phyloP scores from a whole-genome alignment of 2,329 filamentous ascomycete genomes.

The Trichoderma endophyticum region DNA sequence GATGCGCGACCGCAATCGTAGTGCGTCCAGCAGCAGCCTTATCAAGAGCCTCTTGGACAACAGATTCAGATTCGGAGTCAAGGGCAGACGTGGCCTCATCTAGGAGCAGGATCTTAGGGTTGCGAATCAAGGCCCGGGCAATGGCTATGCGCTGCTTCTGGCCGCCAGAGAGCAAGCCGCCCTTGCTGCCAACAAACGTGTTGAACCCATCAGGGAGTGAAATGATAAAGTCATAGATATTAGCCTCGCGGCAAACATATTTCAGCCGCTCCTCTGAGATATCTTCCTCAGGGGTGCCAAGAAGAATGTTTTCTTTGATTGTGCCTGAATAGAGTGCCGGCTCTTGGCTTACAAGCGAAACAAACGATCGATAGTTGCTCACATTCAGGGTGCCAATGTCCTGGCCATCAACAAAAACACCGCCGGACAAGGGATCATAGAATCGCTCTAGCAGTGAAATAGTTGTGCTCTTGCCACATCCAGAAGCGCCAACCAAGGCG shows the following conservation, averaged over 20 bases:
- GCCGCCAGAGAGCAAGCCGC: conserved; percentile 78
- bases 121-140: conserved; percentile 83
- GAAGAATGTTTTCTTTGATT: conserved; percentile 83
- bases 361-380: conserved; percentile 77
- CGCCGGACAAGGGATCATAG: conserved; percentile 82
- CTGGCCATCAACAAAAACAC: conserved; percentile 75
- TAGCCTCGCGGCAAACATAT: conserved; percentile 81
- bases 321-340: conserved; percentile 92
- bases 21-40: conserved; percentile 79
- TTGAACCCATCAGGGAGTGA: conserved; percentile 82
- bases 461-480: conserved; percentile 91
- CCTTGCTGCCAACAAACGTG: conserved; percentile 84
- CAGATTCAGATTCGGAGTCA: conserved; percentile 73
- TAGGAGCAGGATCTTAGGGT: conserved; percentile 81
- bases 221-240: conserved; percentile 89
- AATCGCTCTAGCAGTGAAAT: conserved; percentile 91
- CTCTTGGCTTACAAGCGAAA: conserved; percentile 90
- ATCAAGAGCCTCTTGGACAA: conserved; percentile 78
- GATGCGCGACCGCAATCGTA: conserved; percentile 91
- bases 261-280: conserved; percentile 70
- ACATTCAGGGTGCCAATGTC: conserved; percentile 80
- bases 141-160: conserved; percentile 96
- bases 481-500: conserved; percentile 88
- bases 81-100: conserved; percentile 79
- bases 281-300: conserved; percentile 66